Conservation (phyloP, 768 basidiomycete species). For the Leccinum incarnatum region DNA sequence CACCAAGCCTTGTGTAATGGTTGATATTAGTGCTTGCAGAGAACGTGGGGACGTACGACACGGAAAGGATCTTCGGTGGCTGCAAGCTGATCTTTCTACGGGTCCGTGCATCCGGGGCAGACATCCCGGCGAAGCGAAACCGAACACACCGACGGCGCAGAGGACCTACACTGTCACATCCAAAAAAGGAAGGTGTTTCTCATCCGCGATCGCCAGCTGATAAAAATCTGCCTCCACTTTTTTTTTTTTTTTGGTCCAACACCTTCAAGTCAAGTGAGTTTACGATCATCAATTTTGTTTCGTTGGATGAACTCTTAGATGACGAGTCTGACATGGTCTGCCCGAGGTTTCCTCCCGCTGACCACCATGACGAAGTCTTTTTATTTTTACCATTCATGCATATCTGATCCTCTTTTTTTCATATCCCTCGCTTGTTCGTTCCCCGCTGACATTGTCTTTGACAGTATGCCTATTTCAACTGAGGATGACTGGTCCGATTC, state of each 20-base stretch:
- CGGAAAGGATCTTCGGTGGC: constrained; percentile 51
- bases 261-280: constrained; percentile 19
- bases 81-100: constrained; percentile 62
- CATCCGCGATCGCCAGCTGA: constrained; percentile 3
- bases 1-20: constrained; percentile 44
- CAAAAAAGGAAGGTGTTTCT: constrained; percentile 22
- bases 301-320: constrained; percentile 52
- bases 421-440: background rate
- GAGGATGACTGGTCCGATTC: constrained; percentile 81
- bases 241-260: constrained; percentile 8
- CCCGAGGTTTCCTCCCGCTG: constrained; percentile 59
- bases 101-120: constrained; percentile 64
- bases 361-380: constrained; percentile 59
- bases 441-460: constrained; percentile 6
- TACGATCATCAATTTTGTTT: constrained; percentile 3
- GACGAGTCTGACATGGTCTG: constrained; percentile 77
- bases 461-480: constrained; percentile 39
- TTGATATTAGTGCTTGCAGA: constrained; percentile 1
- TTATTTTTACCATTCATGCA: constrained; percentile 88
- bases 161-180: background rate
- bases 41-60: constrained; percentile 43
- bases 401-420: constrained; percentile 54
- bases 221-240: constrained; percentile 13
- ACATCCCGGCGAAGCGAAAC: constrained; percentile 38
- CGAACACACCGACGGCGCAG: background rate